Evolutionary conservation across 2,329 filamentous ascomycete genomes (phyloP).

Genomic region (Curvularia hawaiiensis): DNA sequence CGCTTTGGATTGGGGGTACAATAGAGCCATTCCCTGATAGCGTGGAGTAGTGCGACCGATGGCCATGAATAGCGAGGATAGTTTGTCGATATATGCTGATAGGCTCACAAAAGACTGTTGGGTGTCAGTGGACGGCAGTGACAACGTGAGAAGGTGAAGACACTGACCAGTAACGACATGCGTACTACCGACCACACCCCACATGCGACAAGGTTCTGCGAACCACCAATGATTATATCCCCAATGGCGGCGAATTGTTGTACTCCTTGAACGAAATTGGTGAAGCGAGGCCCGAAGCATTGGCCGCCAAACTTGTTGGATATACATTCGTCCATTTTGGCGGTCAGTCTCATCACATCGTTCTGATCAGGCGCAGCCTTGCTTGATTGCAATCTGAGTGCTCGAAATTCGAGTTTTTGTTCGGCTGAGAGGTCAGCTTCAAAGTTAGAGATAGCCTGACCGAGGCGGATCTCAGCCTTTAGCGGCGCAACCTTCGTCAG

Average conservation of each 20-base stretch:
- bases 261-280: slow-evolving; percentile 48
- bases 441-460: slow-evolving; percentile 18
- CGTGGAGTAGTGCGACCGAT: slow-evolving; percentile 49
- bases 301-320: slow-evolving; percentile 22
- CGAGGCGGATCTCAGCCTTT: slow-evolving; percentile 21
- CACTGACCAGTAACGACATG: slow-evolving; percentile 49
- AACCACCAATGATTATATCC: slow-evolving; percentile 50
- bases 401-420: slow-evolving; percentile 11
- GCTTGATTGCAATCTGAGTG: slow-evolving; percentile 4
- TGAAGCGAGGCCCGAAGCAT: slow-evolving; percentile 51
- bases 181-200: slow-evolving; percentile 54
- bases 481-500: slow-evolving; percentile 11
- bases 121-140: slow-evolving; percentile 7
- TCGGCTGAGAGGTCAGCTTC: slow-evolving; percentile 15
- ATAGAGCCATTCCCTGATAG: slow-evolving; percentile 47
- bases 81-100: slow-evolving; percentile 47
- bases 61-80: slow-evolving; percentile 50
- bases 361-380: not conserved
- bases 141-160: slow-evolving; percentile 19
- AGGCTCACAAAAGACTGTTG: slow-evolving; percentile 39
- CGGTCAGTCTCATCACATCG: slow-evolving; percentile 41
- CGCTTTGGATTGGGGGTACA: slow-evolving; percentile 48
- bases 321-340: slow-evolving; percentile 43
- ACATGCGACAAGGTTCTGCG: slow-evolving; percentile 53
- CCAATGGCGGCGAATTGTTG: slow-evolving; percentile 54